Conservation (phyloP, 108 stramenopile species). For the Skeletonema menzelii region DNA sequence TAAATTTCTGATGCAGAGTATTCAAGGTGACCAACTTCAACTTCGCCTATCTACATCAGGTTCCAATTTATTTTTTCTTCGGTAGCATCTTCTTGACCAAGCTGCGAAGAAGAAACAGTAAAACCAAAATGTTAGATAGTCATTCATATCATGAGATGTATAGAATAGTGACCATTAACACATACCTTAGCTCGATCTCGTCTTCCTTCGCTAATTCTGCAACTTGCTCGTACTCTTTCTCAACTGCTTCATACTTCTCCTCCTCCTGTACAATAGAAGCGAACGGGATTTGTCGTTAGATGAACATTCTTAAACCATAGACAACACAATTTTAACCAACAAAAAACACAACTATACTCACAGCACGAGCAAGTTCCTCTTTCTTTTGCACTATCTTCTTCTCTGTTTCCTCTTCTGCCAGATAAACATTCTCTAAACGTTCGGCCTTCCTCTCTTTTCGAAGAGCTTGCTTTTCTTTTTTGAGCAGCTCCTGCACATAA, state of each 20-base stretch:
- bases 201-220: constrained; percentile 45
- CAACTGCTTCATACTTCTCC: constrained; percentile 38
- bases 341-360: constrained; percentile 7
- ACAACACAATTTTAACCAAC: background rate
- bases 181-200: constrained; percentile 32
- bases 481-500: constrained; percentile 13
- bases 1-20: background rate
- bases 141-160: background rate
- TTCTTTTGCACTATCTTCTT: constrained; percentile 48
- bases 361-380: constrained; percentile 34
- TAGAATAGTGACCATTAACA: background rate
- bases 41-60: background rate
- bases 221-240: constrained; percentile 49
- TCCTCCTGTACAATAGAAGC: constrained; percentile 28
- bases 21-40: background rate
- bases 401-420: constrained; percentile 51
- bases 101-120: background rate
- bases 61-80: constrained; percentile 9
- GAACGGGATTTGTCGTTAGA: background rate
- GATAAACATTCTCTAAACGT: constrained; percentile 37
- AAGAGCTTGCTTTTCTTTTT: constrained; percentile 41
- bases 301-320: background rate
- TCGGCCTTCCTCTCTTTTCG: constrained; percentile 43
- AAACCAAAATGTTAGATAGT: background rate
- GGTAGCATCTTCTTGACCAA: constrained; percentile 10